Evolutionary conservation across 495 filamentous ascomycete genomes (phyloP), one percentile per base, ranked within the genome.

Genomic region (Podospora conica): DNA sequence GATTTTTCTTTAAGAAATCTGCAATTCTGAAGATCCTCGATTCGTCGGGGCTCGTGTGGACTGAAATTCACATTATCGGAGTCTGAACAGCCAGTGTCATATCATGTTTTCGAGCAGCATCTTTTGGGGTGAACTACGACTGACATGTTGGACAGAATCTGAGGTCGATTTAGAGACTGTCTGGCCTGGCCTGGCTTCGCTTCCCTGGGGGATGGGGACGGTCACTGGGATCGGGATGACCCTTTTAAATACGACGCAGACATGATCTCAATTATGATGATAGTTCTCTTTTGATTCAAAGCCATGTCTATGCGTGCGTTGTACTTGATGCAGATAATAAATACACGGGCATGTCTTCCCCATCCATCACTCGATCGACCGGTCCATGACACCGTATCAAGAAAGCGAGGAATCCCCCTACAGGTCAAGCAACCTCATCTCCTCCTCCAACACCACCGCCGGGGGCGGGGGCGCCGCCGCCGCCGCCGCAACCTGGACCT

Each of bases 141-240:
- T 48, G 40, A 48, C 15, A 48, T n/a, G 6, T 27, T 27, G 25
- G 6, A 27, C 90, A 94, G 76, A 91, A 86, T 76, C 89, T 76
- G 82, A 83, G 74, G 29, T 91, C 90, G 11, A 79, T 77, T n/a
- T 79, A 71, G 58, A 95, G n/a, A n/a, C n/a, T n/a, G n/a, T n/a
- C n/a, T n/a, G n/a, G n/a, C n/a, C n/a, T n/a, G n/a, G n/a, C n/a
- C n/a, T n/a, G n/a, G n/a, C n/a, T n/a, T n/a, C n/a, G n/a, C n/a
- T n/a, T n/a, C n/a, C n/a, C n/a, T n/a, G n/a, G n/a, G n/a, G n/a
- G n/a, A n/a, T n/a, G n/a, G n/a, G n/a, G n/a, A n/a, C n/a, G n/a
- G n/a, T n/a, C n/a, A n/a, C n/a, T n/a, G n/a, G n/a, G n/a, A n/a
- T n/a, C n/a, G n/a, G n/a, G n/a, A n/a, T n/a, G n/a, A n/a, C n/a